Base-by-base conservation (phyloP, 2,329 filamentous ascomycete species). In the Talaromyces atroroseus region DNA sequence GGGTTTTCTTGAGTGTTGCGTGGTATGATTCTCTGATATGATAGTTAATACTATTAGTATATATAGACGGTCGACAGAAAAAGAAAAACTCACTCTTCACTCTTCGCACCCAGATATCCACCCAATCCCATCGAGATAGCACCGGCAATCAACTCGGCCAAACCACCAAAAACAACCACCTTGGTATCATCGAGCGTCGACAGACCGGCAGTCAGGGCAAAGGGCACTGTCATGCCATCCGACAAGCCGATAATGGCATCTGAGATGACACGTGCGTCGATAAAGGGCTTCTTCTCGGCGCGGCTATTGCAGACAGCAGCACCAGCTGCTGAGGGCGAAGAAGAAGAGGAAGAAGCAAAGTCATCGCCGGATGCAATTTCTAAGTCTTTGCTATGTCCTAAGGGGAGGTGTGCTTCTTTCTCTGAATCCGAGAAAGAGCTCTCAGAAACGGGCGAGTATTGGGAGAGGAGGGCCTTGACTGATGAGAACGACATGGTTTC, bases 111-210 rank as follows among this genome's bases (percentile, higher is more conserved):
- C 1, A 91, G 77, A 67, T 88, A 90, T 6, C 85, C 87, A 23
- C 88, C 87, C 5, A 91, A 76, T 1, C 88, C 88, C 88, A 91
- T 91, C 54, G 82, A 87, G 62, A 91, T 89, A 62, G 85, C 84
- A 18, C 88, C 88, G 0, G 86, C 85, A 66, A 89, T 87, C 49
- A 91, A 79, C 74, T 91, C 88, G 4, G 88, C 88, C 29, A 89
- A 76, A 6, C 88, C 88, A 52, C 85, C 88, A 61, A 87, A 83
- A 58, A 92, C 82, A 61, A 88, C 85, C 3, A 87, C 80, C 49
- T 78, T 80, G 32, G 83, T 84, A 66, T 82, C 78, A n/a, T 84
- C 84, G 47, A 88, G 75, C 2, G 74, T 74, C 7, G 68, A 73
- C 52, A 92, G 77, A 14, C 88, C 88, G 0, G 89, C 88, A 0